phyloP scores from a whole-genome alignment of 2,329 filamentous ascomycete genomes.

The Penicillium sp. region DNA sequence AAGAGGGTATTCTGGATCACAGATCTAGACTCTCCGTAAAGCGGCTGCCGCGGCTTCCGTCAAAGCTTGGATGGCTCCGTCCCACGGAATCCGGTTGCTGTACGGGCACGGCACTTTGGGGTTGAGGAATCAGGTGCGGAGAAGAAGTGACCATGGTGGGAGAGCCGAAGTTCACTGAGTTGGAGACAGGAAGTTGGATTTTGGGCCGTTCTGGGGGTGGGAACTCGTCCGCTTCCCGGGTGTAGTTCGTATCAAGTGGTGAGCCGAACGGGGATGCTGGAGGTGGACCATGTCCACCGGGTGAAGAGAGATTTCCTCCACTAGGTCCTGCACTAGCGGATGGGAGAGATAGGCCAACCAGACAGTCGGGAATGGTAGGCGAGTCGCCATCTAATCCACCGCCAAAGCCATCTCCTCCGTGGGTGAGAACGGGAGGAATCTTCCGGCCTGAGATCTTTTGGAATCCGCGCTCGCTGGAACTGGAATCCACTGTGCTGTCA shows the following conservation, averaged over 20 bases:
- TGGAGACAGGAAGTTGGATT: slow-evolving; percentile 44
- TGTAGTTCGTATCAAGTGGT: slow-evolving; percentile 33
- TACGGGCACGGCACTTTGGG: slow-evolving; percentile 27
- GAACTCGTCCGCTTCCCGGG: slow-evolving; percentile 31
- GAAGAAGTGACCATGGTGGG: slow-evolving; percentile 26
- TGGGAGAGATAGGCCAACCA: slow-evolving; percentile 17
- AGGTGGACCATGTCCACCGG: slow-evolving; percentile 27
- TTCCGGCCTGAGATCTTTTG: slow-evolving; percentile 53
- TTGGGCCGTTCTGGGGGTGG: slow-evolving; percentile 43
- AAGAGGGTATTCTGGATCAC: slow-evolving; percentile 15
- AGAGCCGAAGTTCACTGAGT: slow-evolving; percentile 29
- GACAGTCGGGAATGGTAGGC: slow-evolving; percentile 27
- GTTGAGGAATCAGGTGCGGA: slow-evolving; percentile 24
- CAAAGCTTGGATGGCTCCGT: slow-evolving; percentile 42
- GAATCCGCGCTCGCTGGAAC: slow-evolving; percentile 48
- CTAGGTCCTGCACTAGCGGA: slow-evolving; percentile 26
- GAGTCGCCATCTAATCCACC: slow-evolving; percentile 35
- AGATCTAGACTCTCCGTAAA: slow-evolving; percentile 42
- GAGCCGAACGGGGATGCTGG: slow-evolving; percentile 30
- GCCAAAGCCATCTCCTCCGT: slow-evolving; percentile 50
- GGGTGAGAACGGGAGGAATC: slow-evolving; percentile 47
- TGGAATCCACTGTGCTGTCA: slow-evolving; percentile 34
- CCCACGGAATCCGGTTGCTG: slow-evolving; percentile 42
- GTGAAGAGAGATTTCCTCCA: slow-evolving; percentile 21
- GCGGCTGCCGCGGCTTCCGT: slow-evolving; percentile 48